Percentiles rank a stretch among this genome's conserved stretches.
phyloP scores from a whole-genome alignment of 2,329 filamentous ascomycete genomes.

The Chaetomiaceae sp. region DNA sequence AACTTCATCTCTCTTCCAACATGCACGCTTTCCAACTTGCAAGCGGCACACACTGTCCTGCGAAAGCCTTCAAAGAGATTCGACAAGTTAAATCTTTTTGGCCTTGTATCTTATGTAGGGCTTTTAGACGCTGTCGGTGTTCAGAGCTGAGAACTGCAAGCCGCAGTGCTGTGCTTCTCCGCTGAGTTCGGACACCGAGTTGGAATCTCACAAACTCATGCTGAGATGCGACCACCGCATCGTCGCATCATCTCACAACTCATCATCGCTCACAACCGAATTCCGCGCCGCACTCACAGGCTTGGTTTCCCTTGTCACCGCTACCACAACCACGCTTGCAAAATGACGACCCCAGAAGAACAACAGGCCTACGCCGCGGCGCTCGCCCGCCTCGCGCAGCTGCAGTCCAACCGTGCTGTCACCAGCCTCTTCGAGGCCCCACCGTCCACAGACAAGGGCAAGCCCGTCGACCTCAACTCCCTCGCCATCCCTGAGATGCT shows the following conservation, averaged over 20 bases:
- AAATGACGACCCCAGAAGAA: slow-evolving; percentile 6
- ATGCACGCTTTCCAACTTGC: too few species aligned
- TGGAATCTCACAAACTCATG: neutral
- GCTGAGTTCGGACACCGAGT: neutral
- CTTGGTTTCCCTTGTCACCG: too few species aligned
- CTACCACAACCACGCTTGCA: slow-evolving; percentile 1
- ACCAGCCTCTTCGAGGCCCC: slow-evolving; percentile 49
- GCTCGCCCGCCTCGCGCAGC: slow-evolving; percentile 64
- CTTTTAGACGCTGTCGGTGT: too few species aligned
- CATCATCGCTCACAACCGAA: neutral
- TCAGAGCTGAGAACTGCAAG: too few species aligned
- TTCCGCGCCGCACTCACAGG: too few species aligned
- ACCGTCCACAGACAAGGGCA: slow-evolving; percentile 38
- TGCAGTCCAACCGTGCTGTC: slow-evolving; percentile 73
- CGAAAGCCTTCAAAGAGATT: too few species aligned
- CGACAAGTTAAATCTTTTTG: too few species aligned
- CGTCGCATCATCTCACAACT: neutral
- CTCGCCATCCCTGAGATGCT: slow-evolving; percentile 76
- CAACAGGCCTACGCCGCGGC: slow-evolving; percentile 53
- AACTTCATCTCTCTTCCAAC: too few species aligned
- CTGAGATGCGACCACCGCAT: neutral
- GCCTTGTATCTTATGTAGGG: too few species aligned
- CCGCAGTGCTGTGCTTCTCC: too few species aligned
- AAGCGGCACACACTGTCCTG: too few species aligned
- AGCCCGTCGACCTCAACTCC: slow-evolving; percentile 51